Evolutionary conservation across 345 rosid genomes (phyloP), one percentile per base, ranked within the genome.

Genomic region (Corchorus olitorius): DNA sequence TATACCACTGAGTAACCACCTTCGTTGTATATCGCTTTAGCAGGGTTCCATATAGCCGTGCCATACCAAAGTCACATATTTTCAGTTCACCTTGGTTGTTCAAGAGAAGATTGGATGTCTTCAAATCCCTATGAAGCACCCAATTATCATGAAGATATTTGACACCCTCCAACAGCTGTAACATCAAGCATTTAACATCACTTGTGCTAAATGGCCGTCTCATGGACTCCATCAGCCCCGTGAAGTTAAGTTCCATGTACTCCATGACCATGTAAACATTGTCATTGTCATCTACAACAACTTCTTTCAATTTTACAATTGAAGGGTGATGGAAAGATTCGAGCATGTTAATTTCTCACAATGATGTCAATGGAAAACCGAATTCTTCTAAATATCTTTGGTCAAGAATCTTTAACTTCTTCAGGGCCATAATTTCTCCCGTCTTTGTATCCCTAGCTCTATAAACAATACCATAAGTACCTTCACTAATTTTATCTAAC

Each of bases 191-290:
- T 83, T 95, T 91, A 75, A 95, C 93, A 82, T 93, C 98, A 81
- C 96, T 93, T 60, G 90, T 89, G 77, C 96, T 93, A 52, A 93
- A 93, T 45, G 93, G 90, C 52, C 79, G 88, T 77, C 91, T 91
- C 92, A 81, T 91, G 45, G 74, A 74, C 52, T 87, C 92, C 92
- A 91, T 88, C 67, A 93, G 56, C 45, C 86, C 89, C 86, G 84
- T 90, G 16, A 93, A 85, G 79, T 95, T 97, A 48, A 93, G 95
- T 75, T 95, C 96, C 86, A 93, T 87, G 84, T 86, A 89, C 77
- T 95, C 99, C 99, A 94, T 95, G 46, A 89, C 99, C 96, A 93
- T 89, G 78, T 80, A 95, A 79, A 95, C 88, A 78, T 82, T 84
- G 73, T 90, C 86, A 49, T 62, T 83, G 39, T 86, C 87, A 76